Base-by-base conservation (phyloP, 2,329 filamentous ascomycete genomes). In the Talaromyces sp. region DNA sequence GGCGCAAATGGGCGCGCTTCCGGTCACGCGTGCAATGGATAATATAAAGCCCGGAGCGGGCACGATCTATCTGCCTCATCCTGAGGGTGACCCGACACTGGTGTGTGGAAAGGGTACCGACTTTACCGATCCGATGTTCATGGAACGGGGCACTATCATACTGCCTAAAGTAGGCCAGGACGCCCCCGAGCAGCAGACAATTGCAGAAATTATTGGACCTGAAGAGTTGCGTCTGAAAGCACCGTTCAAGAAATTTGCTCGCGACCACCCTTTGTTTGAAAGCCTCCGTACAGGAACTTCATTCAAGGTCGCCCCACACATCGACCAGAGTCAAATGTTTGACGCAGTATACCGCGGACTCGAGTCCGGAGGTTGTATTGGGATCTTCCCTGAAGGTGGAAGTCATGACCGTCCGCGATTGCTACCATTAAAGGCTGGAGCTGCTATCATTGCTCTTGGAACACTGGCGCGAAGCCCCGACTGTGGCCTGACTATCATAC, bases 371-470 rank as follows among this genome's bases (percentile, higher is more conserved):
- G 95, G 93, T 19, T 97, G 93, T 75, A 90, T 98, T 61, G 95
- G 94, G 67, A 97, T 98, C 73, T 98, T 98, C 77, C 94, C 94
- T 1, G 94, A 98, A 80, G 94, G 94, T 69, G 94, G 95, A 72
- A 97, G 93, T 75, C 94, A 98, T 79, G 94, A 98, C 77, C 89
- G 94, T 67, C 93, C 94, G 0, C 92, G 96, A 74, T 84, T 98
- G 57, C 84, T 98, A 48, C 94, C 95, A 27, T 82, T 98, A 68
- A 98, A 98, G 86, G 94, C 94, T 72, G 94, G 94, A 76, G 92
- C 98, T 66, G 95, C 95, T 66, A 95, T 99, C 74, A 99, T 98
- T 94, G 95, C 94, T 14, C 85, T 98, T 37, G 94, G 94, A 43
- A 90, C 95, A 0, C 83, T 98, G 60, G 92, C 91, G 6, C 88